Evolutionary conservation across 805 yeast genomes (phyloP), one percentile per base, ranked within the genome.

Genomic region (Metschnikowia anglica): DNA sequence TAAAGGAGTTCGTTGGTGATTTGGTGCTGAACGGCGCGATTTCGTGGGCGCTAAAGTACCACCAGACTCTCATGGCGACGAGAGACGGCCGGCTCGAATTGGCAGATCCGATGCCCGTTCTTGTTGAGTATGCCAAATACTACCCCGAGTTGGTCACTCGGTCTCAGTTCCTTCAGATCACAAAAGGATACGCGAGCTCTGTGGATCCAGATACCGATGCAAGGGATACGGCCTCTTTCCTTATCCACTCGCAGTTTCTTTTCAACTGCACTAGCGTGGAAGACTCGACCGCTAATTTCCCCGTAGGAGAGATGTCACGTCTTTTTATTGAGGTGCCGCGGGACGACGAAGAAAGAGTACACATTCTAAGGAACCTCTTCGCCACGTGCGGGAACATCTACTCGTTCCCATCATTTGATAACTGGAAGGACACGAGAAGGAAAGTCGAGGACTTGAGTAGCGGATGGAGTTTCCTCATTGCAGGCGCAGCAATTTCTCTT

Each of bases 361-460:
- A 31, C 9, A 21, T 36, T 19, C 12, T 31, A 31, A 49, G 72
- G 23, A 56, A 53, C 31, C 50, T 67, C 30, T 68, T 68, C 44
- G 59, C 72, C 3, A 48, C 63, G 1, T 57, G 63, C 29, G 73
- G 73, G 5, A 59, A 60, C 41, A 47, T 68, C 28, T 52, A 68
- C 20, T 65, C 72, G 3, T 60, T 58, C 63, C 51, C 59, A n/a
- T 48, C 52, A 21, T 62, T 56, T 45, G 55, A 55, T 35, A 58
- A 54, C 43, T 29, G 33, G 30, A 54, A 48, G 2, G 60, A 58
- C 30, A 48, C 63, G 12, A 34, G 41, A 7, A 25, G 28, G 34
- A 58, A 61, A 15, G 38, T 65, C 3, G 36, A 11, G 1, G 13
- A 29, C 4, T 3, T 36, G 17, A n/a, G 20, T 17, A 12, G 33